Conservation (phyloP, 2,329 filamentous ascomycete genomes). For the Exophiala calicioides region DNA sequence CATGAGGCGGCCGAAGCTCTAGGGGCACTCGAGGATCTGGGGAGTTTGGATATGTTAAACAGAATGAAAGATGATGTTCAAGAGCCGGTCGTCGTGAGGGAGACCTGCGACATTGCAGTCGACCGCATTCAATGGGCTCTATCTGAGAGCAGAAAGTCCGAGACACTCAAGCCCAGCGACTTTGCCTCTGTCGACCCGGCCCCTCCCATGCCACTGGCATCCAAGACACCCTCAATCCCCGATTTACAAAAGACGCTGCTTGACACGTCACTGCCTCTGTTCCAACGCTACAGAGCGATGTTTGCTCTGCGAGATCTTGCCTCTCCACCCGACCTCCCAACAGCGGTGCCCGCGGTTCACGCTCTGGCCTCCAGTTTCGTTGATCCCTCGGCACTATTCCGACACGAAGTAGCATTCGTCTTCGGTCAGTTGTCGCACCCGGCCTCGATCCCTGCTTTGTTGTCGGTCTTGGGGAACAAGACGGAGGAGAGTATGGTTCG, state of each 20-base stretch:
- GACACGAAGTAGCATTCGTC: conserved; percentile 97
- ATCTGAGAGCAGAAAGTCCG: conserved; percentile 67
- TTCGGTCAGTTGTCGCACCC: conserved; percentile 96
- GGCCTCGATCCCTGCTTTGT: conserved; percentile 90
- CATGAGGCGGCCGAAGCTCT: conserved; percentile 96
- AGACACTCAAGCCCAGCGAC: conserved; percentile 82
- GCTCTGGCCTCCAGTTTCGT: conserved; percentile 82
- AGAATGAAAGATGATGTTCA: conserved; percentile 71
- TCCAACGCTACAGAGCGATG: conserved; percentile 95
- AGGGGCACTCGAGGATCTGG: conserved; percentile 76
- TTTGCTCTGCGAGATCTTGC: conserved; percentile 94
- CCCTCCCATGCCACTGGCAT: conserved; percentile 75
- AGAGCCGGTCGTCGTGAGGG: conserved; percentile 79
- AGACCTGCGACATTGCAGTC: conserved; percentile 97
- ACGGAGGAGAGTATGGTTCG: conserved; percentile 94
- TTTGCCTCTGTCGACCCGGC: conserved; percentile 96
- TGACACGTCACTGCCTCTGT: conserved; percentile 76
- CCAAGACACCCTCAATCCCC: conserved; percentile 63
- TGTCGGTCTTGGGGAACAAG: conserved; percentile 72
- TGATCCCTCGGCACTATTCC: conserved; percentile 88
- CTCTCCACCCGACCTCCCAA: conserved; percentile 86
- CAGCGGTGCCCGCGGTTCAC: conserved; percentile 81
- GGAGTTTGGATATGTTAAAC: conserved; percentile 72
- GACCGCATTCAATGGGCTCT: conserved; percentile 93
- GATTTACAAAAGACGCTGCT: conserved; percentile 76